These are phyloP conservation scores for Ensete glaucum DNA, from an alignment of 176 grass and related monocot genomes.

Conservation along the genomic window DNA sequence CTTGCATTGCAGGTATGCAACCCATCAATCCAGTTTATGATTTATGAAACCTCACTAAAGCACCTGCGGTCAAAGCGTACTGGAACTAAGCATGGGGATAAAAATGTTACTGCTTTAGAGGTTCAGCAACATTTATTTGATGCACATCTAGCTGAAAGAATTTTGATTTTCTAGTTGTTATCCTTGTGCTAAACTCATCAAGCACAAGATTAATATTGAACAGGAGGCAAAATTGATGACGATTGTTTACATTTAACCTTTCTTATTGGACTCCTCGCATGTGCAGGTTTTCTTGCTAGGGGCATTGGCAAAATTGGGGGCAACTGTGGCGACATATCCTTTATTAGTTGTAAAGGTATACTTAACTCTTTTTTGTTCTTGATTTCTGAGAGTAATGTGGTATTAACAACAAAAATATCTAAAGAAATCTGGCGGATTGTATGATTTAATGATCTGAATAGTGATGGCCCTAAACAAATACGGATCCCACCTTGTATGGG, in stretches of 20 bases:
- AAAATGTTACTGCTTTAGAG: constrained; percentile 74
- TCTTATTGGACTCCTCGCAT: not conserved
- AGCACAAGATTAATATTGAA: not conserved
- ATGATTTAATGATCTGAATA: not conserved
- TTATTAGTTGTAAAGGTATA: constrained; percentile 94
- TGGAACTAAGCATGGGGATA: constrained; percentile 38
- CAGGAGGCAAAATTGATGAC: too few relatives aligned
- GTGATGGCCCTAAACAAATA: not conserved
- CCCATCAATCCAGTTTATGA: constrained; percentile 99
- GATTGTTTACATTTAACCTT: not conserved
- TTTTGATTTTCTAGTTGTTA: not conserved
- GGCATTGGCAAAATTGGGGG: constrained; percentile 88
- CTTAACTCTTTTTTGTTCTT: not conserved
- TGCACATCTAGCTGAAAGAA: not conserved
- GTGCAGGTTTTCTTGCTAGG: constrained; percentile 86
- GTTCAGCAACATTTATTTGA: constrained; percentile 26
- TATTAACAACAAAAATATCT: not conserved
- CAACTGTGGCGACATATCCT: constrained; percentile 80
- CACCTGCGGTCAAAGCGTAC: constrained; percentile 48
- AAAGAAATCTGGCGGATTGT: not conserved
- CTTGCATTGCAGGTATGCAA: constrained; percentile 70
- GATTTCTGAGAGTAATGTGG: not conserved
- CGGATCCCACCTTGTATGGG: not conserved
- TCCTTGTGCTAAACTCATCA: not conserved
- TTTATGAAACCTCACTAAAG: constrained; percentile 88